Base-by-base conservation (phyloP, 352 stramenopile genomes). In the Phytophthora capsici region DNA sequence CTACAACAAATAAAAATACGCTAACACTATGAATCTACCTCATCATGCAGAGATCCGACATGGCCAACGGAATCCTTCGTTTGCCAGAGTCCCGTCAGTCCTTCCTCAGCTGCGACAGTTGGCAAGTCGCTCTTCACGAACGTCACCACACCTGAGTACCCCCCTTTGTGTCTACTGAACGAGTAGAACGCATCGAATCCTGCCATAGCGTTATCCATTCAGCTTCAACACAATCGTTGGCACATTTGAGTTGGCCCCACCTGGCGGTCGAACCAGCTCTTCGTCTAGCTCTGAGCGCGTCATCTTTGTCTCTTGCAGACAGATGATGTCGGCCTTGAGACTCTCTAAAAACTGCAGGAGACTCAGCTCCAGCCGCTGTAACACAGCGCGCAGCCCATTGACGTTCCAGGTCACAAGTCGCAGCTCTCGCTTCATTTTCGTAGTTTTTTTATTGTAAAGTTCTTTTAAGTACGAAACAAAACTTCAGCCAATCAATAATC, bases 231-330 rank as follows among this genome's bases (percentile, higher is more conserved):
- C 22, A 12, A 30, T 38, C 13, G 26, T 25, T n/a, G 17, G 28
- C 38, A 23, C n/a, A 7, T 13, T 13, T 32, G 50, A n/a, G 10
- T 14, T 26, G 17, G 4, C 28, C 43, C 28, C 44, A 89, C 85
- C 85, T 57, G 65, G 30, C 2, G 86, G 86, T 7, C 85, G 78
- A 23, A 84, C 88, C 20, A 95, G 69, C 14, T 93, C 84, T 41
- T 93, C 72, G 30, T 92, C 86, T 13, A 96, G 72, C 57, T 95
- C 88, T 6, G 80, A 86, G 49, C 87, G 86, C 61, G 88, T 94
- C 49, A 91, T 74, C 53, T 96, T 96, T 25, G 88, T 95, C 69
- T 96, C 88, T 64, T 96, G 88, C 58, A 96, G 76, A 61, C 88
- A 96, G 17, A 94, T 60, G 13, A 96, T 78, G 44, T 94, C 86